These are phyloP conservation scores for Cordyceps cicadae DNA, from an alignment of 2,329 filamentous ascomycete genomes.

Conservation along the genomic window DNA sequence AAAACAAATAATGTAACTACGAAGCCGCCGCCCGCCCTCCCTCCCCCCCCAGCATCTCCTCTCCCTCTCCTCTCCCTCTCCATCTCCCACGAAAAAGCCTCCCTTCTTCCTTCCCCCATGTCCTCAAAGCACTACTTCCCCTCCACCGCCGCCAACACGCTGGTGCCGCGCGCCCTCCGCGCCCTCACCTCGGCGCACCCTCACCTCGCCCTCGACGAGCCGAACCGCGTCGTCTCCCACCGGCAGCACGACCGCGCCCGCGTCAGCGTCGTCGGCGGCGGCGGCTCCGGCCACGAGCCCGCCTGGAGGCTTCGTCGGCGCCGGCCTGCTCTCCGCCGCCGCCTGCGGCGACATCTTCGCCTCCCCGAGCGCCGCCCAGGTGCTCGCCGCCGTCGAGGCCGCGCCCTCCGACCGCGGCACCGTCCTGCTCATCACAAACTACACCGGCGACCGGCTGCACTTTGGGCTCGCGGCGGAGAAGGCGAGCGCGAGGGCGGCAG, in stretches of 20 bases:
- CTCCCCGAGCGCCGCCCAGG: conserved; percentile 55
- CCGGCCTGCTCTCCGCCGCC: conserved; percentile 50
- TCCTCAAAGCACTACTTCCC: conserved; percentile 17
- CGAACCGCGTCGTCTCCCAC: conserved; percentile 45
- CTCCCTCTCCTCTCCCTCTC: background rate
- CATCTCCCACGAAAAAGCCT: background rate
- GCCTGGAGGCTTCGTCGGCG: conserved; percentile 57
- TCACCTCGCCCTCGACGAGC: conserved; percentile 38
- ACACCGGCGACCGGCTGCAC: conserved; percentile 56
- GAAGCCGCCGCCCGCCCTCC: background rate
- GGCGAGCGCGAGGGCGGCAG: conserved; percentile 44
- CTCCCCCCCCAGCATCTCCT: no score
- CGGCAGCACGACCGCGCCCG: conserved; percentile 33
- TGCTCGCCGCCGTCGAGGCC: conserved; percentile 48
- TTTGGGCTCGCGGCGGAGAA: conserved; percentile 53
- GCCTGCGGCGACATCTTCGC: conserved; percentile 57
- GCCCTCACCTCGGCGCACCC: conserved; percentile 31
- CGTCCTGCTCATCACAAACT: conserved; percentile 56
- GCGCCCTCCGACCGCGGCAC: conserved; percentile 46
- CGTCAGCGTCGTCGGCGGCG: conserved; percentile 44
- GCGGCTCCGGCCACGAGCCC: conserved; percentile 52
- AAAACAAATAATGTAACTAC: background rate
- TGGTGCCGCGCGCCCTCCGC: conserved; percentile 19
- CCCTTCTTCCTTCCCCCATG: background rate
- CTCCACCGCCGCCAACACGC: conserved; percentile 17